A percentile compares a stretch with the other conserved stretches of the same genome.
Conservation (phyloP, 208 protist genomes). For the Trypanosoma avium region DNA sequence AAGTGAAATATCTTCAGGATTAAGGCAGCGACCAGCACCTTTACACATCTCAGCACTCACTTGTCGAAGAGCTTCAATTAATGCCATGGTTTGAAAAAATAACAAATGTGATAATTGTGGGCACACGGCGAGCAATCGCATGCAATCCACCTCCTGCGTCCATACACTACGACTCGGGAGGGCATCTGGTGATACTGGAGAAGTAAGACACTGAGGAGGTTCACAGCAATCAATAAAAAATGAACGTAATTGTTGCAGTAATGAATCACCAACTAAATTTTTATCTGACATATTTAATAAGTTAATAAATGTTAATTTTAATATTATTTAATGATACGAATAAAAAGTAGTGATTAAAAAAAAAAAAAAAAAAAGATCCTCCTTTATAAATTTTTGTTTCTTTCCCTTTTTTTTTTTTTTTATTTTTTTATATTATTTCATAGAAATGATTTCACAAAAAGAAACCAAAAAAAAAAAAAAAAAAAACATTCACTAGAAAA, state of each 20-base stretch:
- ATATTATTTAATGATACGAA: too few relatives aligned
- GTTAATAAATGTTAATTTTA: too few relatives aligned
- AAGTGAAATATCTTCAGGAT: conserved; percentile 49
- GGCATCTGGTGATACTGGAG: conserved; percentile 4
- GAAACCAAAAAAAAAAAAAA: too few relatives aligned
- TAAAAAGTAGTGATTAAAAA: too few relatives aligned
- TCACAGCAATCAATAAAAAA: conserved; percentile 69
- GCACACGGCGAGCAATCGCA: conserved; percentile 56
- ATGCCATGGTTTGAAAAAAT: conserved; percentile 42
- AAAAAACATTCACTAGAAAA: too few relatives aligned
- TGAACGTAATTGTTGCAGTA: conserved; percentile 24
- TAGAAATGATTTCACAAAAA: too few relatives aligned
- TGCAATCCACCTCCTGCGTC: conserved; percentile 78
- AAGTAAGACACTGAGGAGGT: conserved; percentile 40
- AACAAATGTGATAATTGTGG: conserved; percentile 46
- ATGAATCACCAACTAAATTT: conserved; percentile 3
- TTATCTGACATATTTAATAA: conserved; percentile 6
- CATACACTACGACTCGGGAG: conserved; percentile 42
- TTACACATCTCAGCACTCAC: conserved; percentile 57
- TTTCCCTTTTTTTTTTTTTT: too few relatives aligned
- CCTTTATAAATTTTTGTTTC: too few relatives aligned
- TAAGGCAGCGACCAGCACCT: conserved; percentile 44
- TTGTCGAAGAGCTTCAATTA: conserved; percentile 44
- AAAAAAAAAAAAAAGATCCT: too few relatives aligned
- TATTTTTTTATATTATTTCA: conserved; percentile 1